Evolutionary conservation across 2,329 filamentous ascomycete genomes (phyloP), one percentile per base, ranked within the genome.

Genomic region (Emmonsiellopsis sp.): DNA sequence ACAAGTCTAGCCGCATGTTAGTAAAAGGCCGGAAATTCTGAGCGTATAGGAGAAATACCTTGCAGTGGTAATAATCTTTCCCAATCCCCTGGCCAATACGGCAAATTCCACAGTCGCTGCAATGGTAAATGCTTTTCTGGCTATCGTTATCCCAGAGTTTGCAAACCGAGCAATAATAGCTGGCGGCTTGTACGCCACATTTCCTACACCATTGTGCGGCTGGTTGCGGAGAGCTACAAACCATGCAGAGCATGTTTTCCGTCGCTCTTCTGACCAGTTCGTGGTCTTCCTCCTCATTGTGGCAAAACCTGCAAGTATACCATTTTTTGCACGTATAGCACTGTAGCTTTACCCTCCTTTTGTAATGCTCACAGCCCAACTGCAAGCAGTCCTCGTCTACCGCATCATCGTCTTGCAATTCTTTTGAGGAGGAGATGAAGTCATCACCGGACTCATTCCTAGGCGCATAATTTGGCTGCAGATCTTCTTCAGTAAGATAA

Each of bases 61-160:
- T 94, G 86, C 93, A 98, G 70, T 98, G 93, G 65, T 94, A 91
- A 67, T 95, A 98, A 67, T 98, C 93, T 67, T 95, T 97, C 3
- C 93, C 34, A 32, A 98, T 75, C 1, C 93, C 93, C 67, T 89
- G 82, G 1, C 93, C 93, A 54, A 91, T 85, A 55, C 93, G 82
- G 67, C 93, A 98, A 57, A 98, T 95, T 4, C 93, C 93, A 69
- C 93, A 98, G 64, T 97, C 93, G 64, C 84, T 81, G 69, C 93
- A 98, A 67, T 98, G 93, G 66, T 98, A 98, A 54, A 97, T 95
- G 59, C 85, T 86, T 69, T 94, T 96, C 60, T 83, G 85, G 52
- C 84, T 82, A 61, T 96, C 88, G 64, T 97, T 90, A 65, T 97
- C 92, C 93, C 93, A 98, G 1, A 98, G 78, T 71, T 96, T 96